Percentiles rank a stretch among this genome's conserved stretches.
These are phyloP conservation scores for Capsella rubella DNA, from an alignment of 441 rosid species.

Conservation along the genomic window DNA sequence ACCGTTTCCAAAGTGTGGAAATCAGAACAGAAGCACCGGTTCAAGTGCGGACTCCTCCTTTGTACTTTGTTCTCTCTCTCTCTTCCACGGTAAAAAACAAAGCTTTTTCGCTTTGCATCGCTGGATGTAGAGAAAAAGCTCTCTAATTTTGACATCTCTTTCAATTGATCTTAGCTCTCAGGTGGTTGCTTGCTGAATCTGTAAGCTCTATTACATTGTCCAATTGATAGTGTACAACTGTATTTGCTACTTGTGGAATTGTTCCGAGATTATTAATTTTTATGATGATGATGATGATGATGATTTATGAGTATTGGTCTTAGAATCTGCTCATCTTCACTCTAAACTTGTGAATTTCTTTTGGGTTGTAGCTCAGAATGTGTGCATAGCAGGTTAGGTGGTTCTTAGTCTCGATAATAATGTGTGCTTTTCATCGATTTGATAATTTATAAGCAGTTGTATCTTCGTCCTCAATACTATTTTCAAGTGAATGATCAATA, in stretches of 20 bases:
- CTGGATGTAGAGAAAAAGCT: too few relatives aligned
- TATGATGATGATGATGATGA: neutral
- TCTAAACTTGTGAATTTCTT: too few relatives aligned
- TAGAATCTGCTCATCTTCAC: neutral
- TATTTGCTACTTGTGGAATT: neutral
- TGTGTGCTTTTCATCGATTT: too few relatives aligned
- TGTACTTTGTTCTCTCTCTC: neutral
- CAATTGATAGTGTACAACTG: neutral
- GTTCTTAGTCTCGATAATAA: too few relatives aligned
- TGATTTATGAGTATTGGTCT: conserved; percentile 1
- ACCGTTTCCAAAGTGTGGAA: neutral
- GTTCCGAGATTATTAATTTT: neutral
- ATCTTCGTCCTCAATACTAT: conserved; percentile 92
- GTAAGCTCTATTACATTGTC: neutral
- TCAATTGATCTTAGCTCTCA: too few relatives aligned
- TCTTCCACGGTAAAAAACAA: neutral
- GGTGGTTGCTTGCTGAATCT: neutral
- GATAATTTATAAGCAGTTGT: too few relatives aligned
- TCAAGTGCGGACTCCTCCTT: neutral
- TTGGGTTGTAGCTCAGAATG: too few relatives aligned
- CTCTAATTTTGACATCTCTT: too few relatives aligned
- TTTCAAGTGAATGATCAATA: conserved; percentile 97
- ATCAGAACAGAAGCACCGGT: neutral
- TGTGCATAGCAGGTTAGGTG: too few relatives aligned
- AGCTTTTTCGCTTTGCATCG: neutral